These are phyloP conservation scores for Macaranga tanarius DNA, from an alignment of 441 rosid species.

Conservation along the genomic window DNA sequence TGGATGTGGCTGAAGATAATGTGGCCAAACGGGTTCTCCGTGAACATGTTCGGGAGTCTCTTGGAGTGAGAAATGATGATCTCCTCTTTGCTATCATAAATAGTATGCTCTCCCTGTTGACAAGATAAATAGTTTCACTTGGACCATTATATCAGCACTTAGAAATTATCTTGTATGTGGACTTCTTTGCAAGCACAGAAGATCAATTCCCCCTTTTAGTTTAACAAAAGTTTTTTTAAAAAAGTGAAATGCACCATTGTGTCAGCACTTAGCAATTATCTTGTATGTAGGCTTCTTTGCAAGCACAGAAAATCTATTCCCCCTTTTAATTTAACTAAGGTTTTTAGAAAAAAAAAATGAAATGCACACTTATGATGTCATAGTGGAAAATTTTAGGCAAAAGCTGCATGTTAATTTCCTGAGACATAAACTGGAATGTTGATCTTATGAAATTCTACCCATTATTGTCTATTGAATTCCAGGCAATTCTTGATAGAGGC, in stretches of 20 bases:
- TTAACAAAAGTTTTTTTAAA: background rate
- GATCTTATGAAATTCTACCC: background rate
- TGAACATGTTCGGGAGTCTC: slow-evolving; percentile 54
- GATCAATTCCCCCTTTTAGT: background rate
- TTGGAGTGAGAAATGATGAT: slow-evolving; percentile 53
- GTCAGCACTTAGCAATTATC: background rate
- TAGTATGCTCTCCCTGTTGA: slow-evolving; percentile 34
- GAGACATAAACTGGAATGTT: background rate
- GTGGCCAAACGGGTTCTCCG: slow-evolving; percentile 51
- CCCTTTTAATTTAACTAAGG: background rate
- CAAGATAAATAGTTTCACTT: background rate
- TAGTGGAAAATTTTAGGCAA: background rate
- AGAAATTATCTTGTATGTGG: background rate
- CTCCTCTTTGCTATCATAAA: slow-evolving; percentile 54
- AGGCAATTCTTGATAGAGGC: background rate
- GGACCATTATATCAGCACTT: background rate
- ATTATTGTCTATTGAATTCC: background rate
- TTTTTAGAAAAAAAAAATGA: background rate
- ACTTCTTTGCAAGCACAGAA: background rate
- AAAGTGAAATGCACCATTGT: background rate
- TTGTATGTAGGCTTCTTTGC: background rate
- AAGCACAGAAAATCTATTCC: background rate
- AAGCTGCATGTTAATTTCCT: background rate
- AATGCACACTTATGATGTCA: background rate
- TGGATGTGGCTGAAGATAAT: slow-evolving; percentile 59